Conservation (phyloP, 1,284 basidiomycete species). For the Dichomitus squalens region DNA sequence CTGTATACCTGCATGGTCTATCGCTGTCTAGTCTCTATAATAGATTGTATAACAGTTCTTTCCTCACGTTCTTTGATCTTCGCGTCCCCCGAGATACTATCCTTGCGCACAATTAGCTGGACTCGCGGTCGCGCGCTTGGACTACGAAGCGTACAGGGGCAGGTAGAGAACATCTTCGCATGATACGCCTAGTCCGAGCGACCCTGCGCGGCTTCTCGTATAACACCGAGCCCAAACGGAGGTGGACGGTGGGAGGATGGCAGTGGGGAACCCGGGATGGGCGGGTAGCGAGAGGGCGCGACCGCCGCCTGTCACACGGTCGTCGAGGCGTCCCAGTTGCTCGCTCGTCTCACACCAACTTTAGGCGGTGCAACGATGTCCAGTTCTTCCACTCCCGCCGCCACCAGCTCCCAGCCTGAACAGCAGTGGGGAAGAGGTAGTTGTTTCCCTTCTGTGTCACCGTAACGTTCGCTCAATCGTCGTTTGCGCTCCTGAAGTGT, state of each 20-base stretch:
- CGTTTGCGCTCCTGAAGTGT: constrained; percentile 47
- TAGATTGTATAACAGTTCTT: constrained; percentile 19
- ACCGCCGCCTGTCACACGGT: constrained; percentile 17
- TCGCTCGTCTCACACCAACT: constrained; percentile 16
- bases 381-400: constrained; percentile 8
- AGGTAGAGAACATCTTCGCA: too few species aligned
- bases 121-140: neutral
- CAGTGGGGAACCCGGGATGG: constrained; percentile 15
- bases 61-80: too few species aligned
- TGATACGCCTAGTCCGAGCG: too few species aligned
- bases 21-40: constrained; percentile 9
- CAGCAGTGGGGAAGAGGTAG: constrained; percentile 33
- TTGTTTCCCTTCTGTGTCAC: neutral
- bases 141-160: too few species aligned
- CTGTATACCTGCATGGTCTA: constrained; percentile 15
- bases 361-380: constrained; percentile 24
- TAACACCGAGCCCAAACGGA: neutral
- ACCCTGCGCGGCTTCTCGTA: too few species aligned
- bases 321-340: constrained; percentile 13
- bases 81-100: too few species aligned
- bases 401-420: constrained; percentile 14
- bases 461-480: constrained; percentile 4
- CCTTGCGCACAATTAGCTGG: too few species aligned
- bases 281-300: constrained; percentile 21
- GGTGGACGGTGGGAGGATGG: constrained; percentile 2